Conservation (phyloP, 805 yeast genomes). For the Wickerhamiella musiphila region DNA sequence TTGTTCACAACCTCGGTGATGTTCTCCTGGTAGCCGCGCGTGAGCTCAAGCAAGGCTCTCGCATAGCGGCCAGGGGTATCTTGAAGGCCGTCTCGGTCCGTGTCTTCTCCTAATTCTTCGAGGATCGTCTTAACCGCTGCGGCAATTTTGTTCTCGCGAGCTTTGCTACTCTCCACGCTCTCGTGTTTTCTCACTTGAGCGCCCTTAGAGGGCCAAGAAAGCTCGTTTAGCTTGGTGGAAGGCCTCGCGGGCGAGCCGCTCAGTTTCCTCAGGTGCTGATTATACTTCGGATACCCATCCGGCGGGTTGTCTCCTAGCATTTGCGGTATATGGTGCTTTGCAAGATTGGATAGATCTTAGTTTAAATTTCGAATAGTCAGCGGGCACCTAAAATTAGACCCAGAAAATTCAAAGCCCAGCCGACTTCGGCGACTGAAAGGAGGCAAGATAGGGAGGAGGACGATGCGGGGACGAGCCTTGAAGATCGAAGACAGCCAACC, state of each 20-base stretch:
- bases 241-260: constrained; percentile 14
- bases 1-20: constrained; percentile 80
- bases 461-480: no score
- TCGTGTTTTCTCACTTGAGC: constrained; percentile 64
- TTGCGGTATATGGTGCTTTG: no score
- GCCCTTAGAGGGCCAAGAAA: constrained; percentile 87
- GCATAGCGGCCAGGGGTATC: constrained; percentile 97
- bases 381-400: no score
- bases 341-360: no score
- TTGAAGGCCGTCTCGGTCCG: constrained; percentile 67
- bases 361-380: no score
- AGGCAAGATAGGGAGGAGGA: no score
- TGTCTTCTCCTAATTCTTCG: constrained; percentile 81
- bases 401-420: no score
- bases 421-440: no score
- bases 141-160: constrained; percentile 62
- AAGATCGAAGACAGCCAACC: no score
- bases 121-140: constrained; percentile 59
- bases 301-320: constrained; percentile 10
- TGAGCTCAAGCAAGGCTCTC: constrained; percentile 85
- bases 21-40: constrained; percentile 93
- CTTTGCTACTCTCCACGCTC: constrained; percentile 41
- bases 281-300: constrained; percentile 16
- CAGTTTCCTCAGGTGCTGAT: constrained; percentile 15
- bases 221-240: constrained; percentile 54